Base-by-base conservation (phyloP, 441 rosid genomes). In the Sinapis alba region DNA sequence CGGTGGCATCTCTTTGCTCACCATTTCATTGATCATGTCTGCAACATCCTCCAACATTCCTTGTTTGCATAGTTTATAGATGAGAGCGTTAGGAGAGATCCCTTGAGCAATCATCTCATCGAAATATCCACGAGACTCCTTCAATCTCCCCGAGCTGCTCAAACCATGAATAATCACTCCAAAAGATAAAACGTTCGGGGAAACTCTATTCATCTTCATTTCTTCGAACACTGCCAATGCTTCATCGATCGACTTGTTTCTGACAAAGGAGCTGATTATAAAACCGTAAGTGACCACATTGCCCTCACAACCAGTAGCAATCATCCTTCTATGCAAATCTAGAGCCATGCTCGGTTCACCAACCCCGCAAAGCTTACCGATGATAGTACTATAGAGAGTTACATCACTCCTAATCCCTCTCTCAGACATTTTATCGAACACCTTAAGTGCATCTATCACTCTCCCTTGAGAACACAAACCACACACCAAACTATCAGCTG, bases 341-440 rank as follows among this genome's bases (percentile, higher is more conserved):
- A 62, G 12, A 84, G 63, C 62, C 68, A 71, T 15, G 26, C 16
- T 56, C 6, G 68, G 70, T 75, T 71, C 27, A 0, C 62, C 62
- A 41, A 70, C 15, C 45, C 2, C 32, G 16, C 67, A 45, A 18
- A 60, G 74, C 56, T 45, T 28, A 45, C 11, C 0, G n/a, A 67
- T 73, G 26, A 78, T 73, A 36, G 69, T 62, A 50, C 69, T 73
- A 47, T 63, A 80, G 13, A 72, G 16, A 72, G 19, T 9, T 1
- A 8, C 61, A 72, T 75, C 78, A 24, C 68, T 76, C 59, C 66
- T n/a, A 43, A 75, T 23, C 43, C 77, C 66, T 45, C 58, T 61
- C 16, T 74, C 68, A 65, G 45, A 51, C 81, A 84, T 78, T 65
- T 79, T 65, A 62, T 82, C 81, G 43, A 82, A 79, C 24, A 73